These are phyloP conservation scores for Tricholoma flavovirens DNA, from an alignment of 768 basidiomycete genomes.

Conservation along the genomic window DNA sequence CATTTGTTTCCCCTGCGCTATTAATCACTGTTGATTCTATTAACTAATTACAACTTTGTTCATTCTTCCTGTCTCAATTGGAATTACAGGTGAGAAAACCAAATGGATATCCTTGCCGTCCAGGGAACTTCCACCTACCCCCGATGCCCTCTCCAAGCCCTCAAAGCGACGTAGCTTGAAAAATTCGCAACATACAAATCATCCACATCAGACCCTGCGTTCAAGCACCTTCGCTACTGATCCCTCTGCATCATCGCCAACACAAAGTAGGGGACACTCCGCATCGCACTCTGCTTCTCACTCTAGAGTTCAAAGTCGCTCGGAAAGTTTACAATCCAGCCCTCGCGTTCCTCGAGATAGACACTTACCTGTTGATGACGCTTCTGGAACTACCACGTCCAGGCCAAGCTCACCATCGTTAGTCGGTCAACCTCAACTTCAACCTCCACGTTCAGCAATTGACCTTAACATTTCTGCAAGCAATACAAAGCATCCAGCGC, in stretches of 20 bases:
- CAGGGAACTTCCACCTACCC: conserved; percentile 48
- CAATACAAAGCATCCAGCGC: conserved; percentile 1
- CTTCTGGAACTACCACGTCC: not conserved
- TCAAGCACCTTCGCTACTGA: conserved; percentile 3
- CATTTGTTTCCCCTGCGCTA: not conserved
- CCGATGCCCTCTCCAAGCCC: conserved; percentile 30
- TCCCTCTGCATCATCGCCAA: conserved; percentile 9
- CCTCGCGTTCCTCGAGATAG: conserved; percentile 37
- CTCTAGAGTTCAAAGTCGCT: conserved; percentile 39
- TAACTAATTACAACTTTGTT: not conserved
- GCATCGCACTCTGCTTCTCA: conserved; percentile 28
- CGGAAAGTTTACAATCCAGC: conserved; percentile 45
- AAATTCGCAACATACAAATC: conserved; percentile 8
- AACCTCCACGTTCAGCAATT: conserved; percentile 8
- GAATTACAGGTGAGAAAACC: conserved; percentile 41
- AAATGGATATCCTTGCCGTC: conserved; percentile 61
- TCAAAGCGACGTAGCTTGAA: conserved; percentile 20
- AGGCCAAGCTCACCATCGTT: conserved; percentile 7
- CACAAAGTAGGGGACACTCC: conserved; percentile 16
- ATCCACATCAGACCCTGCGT: conserved; percentile 1
- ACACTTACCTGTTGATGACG: conserved; percentile 36
- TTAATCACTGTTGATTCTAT: not conserved
- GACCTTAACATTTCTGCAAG: not conserved
- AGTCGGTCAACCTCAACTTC: conserved; percentile 14
- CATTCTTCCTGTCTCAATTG: not conserved